These are phyloP conservation scores for Ascochyta viciae-villosae DNA, from an alignment of 2,329 filamentous ascomycete species.

Conservation along the genomic window DNA sequence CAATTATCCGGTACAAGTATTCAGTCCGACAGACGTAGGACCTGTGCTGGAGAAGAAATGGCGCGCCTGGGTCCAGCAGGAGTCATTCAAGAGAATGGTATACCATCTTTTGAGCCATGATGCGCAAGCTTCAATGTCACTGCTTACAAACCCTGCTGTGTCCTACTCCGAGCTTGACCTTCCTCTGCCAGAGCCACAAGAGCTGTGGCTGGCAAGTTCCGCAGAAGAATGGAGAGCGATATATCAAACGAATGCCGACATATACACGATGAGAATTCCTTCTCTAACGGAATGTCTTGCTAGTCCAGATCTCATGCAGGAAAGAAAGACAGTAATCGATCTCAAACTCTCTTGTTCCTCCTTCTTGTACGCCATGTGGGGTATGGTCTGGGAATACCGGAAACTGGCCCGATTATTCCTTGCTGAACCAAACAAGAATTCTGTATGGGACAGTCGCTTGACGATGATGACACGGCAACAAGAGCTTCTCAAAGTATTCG, in stretches of 20 bases:
- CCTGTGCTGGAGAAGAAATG: not conserved
- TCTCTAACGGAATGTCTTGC: not conserved
- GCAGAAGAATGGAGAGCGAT: not conserved
- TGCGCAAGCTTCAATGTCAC: not conserved
- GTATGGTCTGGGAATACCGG: not conserved
- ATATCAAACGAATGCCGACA: not conserved
- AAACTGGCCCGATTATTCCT: not conserved
- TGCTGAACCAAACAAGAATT: not conserved
- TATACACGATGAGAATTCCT: not conserved
- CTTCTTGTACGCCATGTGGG: not conserved
- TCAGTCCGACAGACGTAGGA: constrained; percentile 31
- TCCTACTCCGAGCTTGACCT: not conserved
- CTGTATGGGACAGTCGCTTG: not conserved
- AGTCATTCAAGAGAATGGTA: not conserved
- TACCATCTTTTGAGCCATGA: not conserved
- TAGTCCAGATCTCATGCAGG: not conserved
- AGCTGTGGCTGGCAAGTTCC: not conserved
- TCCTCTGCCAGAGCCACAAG: not conserved
- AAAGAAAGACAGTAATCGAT: not conserved
- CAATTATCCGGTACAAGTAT: constrained; percentile 51
- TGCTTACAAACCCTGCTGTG: not conserved
- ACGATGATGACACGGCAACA: not conserved
- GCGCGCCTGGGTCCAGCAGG: not conserved
- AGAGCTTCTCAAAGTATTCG: not conserved
- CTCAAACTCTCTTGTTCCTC: not conserved